Conservation (phyloP, 169 alveolate genomes). For the Plasmodium berghei region DNA sequence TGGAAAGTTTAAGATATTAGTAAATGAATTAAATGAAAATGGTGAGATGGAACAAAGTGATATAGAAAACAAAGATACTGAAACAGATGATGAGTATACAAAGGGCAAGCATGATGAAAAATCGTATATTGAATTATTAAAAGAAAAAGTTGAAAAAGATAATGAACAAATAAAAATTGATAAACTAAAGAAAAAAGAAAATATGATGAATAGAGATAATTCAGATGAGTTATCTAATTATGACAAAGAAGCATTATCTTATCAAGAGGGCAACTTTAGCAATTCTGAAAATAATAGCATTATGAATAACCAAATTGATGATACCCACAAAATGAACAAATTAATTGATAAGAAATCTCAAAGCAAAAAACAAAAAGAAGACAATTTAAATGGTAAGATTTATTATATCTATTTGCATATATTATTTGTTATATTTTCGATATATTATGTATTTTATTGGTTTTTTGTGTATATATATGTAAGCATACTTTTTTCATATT, state of each 20-base stretch:
- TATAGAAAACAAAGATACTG: slow-evolving; percentile 1
- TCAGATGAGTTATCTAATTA: slow-evolving; percentile 7
- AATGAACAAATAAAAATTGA: slow-evolving; percentile 41
- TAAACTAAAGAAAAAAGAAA: slow-evolving; percentile 27
- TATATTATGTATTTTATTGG: too few species aligned
- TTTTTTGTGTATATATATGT: too few species aligned
- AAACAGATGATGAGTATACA: not conserved
- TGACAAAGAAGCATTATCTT: not conserved
- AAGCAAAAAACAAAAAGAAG: too few species aligned
- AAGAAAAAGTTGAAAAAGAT: slow-evolving; percentile 39
- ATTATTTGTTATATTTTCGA: too few species aligned
- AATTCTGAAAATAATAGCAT: too few species aligned
- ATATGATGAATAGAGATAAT: slow-evolving; percentile 3
- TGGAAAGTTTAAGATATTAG: slow-evolving; percentile 46
- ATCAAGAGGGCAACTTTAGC: too few species aligned
- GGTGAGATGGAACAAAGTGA: not conserved
- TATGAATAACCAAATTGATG: too few species aligned
- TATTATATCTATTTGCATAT: too few species aligned
- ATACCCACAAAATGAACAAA: too few species aligned
- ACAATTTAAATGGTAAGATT: too few species aligned
- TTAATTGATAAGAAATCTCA: too few species aligned
- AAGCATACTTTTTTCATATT: too few species aligned
- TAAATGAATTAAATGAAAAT: slow-evolving; percentile 45
- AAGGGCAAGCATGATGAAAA: slow-evolving; percentile 7
- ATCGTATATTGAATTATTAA: slow-evolving; percentile 37